Evolutionary conservation across 2,329 filamentous ascomycete species (phyloP), one percentile per base, ranked within the genome.

Genomic region (Neobulgaria alba): DNA sequence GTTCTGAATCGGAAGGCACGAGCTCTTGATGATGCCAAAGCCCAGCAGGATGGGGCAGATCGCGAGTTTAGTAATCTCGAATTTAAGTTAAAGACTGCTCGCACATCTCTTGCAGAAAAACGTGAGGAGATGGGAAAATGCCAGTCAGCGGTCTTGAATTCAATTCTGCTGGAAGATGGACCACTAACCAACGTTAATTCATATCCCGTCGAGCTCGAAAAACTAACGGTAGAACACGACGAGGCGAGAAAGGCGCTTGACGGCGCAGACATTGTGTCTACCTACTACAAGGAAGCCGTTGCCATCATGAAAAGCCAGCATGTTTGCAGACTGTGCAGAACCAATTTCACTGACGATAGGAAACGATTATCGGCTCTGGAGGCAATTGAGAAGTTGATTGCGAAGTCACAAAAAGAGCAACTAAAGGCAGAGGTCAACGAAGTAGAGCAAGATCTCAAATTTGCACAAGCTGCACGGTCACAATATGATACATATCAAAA

Each of bases 21-120:
- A 26, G 61, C 70, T 17, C 68, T 87, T 20, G 68, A 71, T 10
- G 78, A 84, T 29, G 78, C 79, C 4, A 79, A 85, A 57, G 75
- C 74, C 35, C 72, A 78, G 43, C 79, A 86, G 36, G 87, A 95
- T 44, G 72, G 74, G 29, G 70, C 77, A 2, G 76, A 73, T 49
- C 75, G 84, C 49, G 83, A 89, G 53, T 70, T 90, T 20, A 82
- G 86, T 54, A 82, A 89, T 50, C 65, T 87, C 9, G 82, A 88
- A 46, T 87, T 78, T 60, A 79, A 77, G 54, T 66, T 93, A 23
- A 80, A 77, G 33, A 79, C 70, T 34, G 65, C 72, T 17, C 77
- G 76, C 33, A 76, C 78, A n/a, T 75, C 75, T 10, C 67, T 82
- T 18, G 76, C 73, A 50, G 75, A 76, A 56, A 81, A 81, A 50